Conservation (phyloP, 345 rosid genomes). For the Linum lewisii region DNA sequence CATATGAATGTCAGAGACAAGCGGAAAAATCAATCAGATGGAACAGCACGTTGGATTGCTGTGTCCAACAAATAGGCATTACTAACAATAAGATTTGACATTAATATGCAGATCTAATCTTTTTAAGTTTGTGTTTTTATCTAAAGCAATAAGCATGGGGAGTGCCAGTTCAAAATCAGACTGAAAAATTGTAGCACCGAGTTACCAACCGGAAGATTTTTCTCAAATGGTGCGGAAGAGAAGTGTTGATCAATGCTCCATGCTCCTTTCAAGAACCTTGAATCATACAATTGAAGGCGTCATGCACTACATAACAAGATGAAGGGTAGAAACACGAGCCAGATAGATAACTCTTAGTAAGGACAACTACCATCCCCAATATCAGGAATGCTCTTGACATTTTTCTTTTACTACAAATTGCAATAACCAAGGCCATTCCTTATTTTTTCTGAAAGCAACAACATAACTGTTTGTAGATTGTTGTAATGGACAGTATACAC, state of each 20-base stretch:
- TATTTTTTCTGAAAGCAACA: background rate
- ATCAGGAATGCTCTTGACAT: background rate
- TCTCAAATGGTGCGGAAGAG: constrained; percentile 54
- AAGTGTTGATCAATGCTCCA: constrained; percentile 87
- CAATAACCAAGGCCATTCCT: background rate
- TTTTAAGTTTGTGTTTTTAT: too few relatives aligned
- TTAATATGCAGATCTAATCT: too few relatives aligned
- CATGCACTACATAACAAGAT: background rate
- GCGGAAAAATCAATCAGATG: background rate
- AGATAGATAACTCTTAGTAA: background rate
- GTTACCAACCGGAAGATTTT: constrained; percentile 78
- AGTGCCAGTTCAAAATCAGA: background rate
- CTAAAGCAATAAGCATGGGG: background rate
- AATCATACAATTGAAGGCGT: constrained; percentile 6
- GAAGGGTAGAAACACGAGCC: constrained; percentile 3
- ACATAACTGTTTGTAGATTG: background rate
- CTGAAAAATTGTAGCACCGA: constrained; percentile 2
- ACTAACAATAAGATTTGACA: background rate
- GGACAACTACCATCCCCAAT: background rate
- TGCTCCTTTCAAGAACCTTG: constrained; percentile 88
- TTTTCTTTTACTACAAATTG: background rate
- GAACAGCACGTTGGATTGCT: background rate
- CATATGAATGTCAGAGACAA: background rate
- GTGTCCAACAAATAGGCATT: background rate
- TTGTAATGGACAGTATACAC: background rate